Evolutionary conservation across 2,329 filamentous ascomycete species (phyloP), one percentile per base, ranked within the genome.

Genomic region (Claviceps pazoutovae): DNA sequence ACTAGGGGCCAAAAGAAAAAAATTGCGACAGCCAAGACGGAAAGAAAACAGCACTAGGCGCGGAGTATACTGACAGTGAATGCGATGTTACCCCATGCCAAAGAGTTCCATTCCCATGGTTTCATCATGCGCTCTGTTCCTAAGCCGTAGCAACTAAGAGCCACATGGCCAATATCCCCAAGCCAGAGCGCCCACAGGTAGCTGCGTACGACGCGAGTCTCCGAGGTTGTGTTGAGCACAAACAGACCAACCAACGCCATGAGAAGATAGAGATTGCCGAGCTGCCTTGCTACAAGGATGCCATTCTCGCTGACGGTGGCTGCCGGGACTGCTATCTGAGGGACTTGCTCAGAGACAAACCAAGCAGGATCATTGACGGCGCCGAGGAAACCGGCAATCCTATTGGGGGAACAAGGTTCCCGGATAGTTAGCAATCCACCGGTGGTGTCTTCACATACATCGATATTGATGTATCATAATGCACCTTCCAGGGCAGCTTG

Each of bases 11-110:
- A n/a, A 42, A 42, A 17, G n/a, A 41, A 44, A 21, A 21, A 21
- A 16, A 34, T 4, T 4, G 30, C 16, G 26, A 43, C 34, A 34
- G 36, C 21, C 19, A 3, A 17, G 21, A 34, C 13, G 37, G 4
- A 46, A 46, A 21, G 34, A 49, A 21, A 39, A 34, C 19, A 14
- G 13, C 14, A 38, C 26, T 49, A 34, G 30, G 9, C 30, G 4
- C 30, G 30, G 30, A 34, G 30, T 34, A 21, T 21, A 64, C 75
- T 67, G 59, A 81, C 76, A 26, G 84, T 87, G 48, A 75, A 73
- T 7, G 75, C 82, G 55, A 89, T 72, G 59, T 88, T 88, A 2
- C 84, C 85, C 79, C 80, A 86, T n/a, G 81, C 76, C 71, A 84
- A 76, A 37, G 75, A 69, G 62, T 86, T 88, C 84, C 84, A 88